phyloP scores from a whole-genome alignment of 768 basidiomycete species.

The Boletales sp. region DNA sequence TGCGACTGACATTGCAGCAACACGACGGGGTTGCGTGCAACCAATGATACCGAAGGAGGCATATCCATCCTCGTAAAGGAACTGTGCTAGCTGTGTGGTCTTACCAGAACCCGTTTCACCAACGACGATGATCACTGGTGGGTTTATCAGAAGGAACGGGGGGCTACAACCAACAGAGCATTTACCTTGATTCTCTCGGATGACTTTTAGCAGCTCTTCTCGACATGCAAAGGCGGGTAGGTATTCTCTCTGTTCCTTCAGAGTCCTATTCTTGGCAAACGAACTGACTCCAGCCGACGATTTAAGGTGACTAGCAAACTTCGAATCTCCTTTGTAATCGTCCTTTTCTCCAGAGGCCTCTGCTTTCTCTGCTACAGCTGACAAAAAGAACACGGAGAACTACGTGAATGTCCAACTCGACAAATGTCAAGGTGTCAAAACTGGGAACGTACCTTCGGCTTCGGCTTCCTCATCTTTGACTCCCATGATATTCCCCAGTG shows the following conservation, averaged over 20 bases:
- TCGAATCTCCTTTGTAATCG: conserved; percentile 89
- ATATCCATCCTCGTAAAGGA: conserved; percentile 96
- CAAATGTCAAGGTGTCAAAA: conserved; percentile 23
- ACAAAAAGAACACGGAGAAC: conserved; percentile 36
- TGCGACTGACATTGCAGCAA: conserved; percentile 99
- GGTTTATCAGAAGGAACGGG: not conserved
- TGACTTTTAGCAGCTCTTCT: conserved; percentile 82
- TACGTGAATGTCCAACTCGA: conserved; percentile 81
- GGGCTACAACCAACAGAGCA: not conserved
- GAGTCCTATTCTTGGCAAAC: conserved; percentile 76
- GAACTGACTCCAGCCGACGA: conserved; percentile 69
- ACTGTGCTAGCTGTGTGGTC: conserved; percentile 94
- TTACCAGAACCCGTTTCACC: conserved; percentile 99
- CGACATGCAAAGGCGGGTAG: conserved; percentile 96
- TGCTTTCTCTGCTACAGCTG: conserved; percentile 53
- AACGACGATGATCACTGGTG: conserved; percentile 83
- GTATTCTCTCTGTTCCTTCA: conserved; percentile 96
- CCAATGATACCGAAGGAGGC: conserved; percentile 86
- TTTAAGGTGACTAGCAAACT: conserved; percentile 95
- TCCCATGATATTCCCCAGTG: conserved; percentile 97
- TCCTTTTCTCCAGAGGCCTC: conserved; percentile 53
- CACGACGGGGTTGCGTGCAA: conserved; percentile 97
- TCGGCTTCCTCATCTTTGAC: conserved; percentile 93
- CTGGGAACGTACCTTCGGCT: conserved; percentile 70
- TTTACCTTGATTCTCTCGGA: conserved; percentile 93